phyloP scores from a whole-genome alignment of 441 rosid species.

The Adansonia grandidieri region DNA sequence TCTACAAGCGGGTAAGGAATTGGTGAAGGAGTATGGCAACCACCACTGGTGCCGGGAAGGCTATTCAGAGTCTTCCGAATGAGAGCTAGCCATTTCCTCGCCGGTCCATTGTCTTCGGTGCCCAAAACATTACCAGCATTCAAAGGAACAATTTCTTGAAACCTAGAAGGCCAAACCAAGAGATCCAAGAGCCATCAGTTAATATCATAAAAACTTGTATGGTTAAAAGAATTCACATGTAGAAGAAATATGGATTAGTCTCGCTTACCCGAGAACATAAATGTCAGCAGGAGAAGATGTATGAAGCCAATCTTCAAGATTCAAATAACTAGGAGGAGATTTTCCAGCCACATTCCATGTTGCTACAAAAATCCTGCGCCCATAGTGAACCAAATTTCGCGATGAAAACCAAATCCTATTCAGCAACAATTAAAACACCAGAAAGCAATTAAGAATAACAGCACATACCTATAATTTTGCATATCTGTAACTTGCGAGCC shows the following conservation, averaged over 20 bases:
- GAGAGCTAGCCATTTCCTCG: slow-evolving; percentile 74
- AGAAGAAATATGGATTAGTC: background rate
- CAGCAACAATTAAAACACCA: slow-evolving; percentile 15
- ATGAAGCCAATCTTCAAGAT: slow-evolving; percentile 81
- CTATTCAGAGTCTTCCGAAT: slow-evolving; percentile 65
- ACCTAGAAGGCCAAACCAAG: slow-evolving; percentile 42
- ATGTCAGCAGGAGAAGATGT: slow-evolving; percentile 76
- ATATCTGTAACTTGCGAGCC: slow-evolving; percentile 64
- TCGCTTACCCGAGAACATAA: slow-evolving; percentile 70
- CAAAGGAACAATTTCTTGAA: slow-evolving; percentile 85
- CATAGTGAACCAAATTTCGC: slow-evolving; percentile 1
- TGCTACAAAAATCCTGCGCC: slow-evolving; percentile 59
- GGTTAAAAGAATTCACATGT: background rate
- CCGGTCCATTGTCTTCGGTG: slow-evolving; percentile 73
- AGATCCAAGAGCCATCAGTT: slow-evolving; percentile 23
- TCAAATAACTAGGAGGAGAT: slow-evolving; percentile 68
- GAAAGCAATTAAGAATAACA: background rate
- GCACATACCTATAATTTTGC: slow-evolving; percentile 58
- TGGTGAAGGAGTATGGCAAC: slow-evolving; percentile 65
- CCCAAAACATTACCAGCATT: slow-evolving; percentile 85
- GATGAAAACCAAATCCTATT: background rate
- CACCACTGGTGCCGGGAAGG: slow-evolving; percentile 55
- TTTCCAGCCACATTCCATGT: slow-evolving; percentile 88
- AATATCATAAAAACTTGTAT: background rate
- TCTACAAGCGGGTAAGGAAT: slow-evolving; percentile 70